Percentiles rank a stretch among this genome's conserved stretches.
These are phyloP conservation scores for Kalanchoe fedtschenkoi DNA, from an alignment of 164 flowering plant genomes.

Conservation along the genomic window DNA sequence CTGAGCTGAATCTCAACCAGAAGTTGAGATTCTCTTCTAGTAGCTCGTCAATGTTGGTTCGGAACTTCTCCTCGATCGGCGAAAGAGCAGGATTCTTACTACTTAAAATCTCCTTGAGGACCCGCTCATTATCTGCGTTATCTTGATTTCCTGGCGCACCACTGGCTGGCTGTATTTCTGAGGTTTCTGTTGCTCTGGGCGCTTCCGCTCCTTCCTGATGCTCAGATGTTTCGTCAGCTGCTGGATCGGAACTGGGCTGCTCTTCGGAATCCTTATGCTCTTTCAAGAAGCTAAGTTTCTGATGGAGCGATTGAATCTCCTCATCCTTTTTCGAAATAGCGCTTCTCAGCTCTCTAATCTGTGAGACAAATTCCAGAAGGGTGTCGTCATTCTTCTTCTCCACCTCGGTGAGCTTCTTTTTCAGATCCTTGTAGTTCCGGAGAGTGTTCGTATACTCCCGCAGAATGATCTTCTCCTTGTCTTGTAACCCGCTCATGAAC, in stretches of 20 bases:
- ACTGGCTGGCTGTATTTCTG: not conserved
- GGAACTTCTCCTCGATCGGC: slow-evolving; percentile 36
- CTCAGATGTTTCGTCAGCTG: slow-evolving; percentile 12
- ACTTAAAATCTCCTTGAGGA: slow-evolving; percentile 15
- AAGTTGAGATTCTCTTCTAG: slow-evolving; percentile 61
- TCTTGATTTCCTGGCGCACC: not conserved
- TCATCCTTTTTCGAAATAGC: slow-evolving; percentile 41
- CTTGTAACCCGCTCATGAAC: slow-evolving; percentile 33
- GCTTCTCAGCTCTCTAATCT: slow-evolving; percentile 29
- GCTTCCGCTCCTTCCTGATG: slow-evolving; percentile 7
- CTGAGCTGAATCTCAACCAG: slow-evolving; percentile 57
- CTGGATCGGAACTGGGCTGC: slow-evolving; percentile 3
- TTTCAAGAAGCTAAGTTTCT: slow-evolving; percentile 25
- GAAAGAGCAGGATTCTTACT: slow-evolving; percentile 21
- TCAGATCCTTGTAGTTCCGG: slow-evolving; percentile 43
- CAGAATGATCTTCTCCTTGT: slow-evolving; percentile 38
- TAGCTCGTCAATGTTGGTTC: slow-evolving; percentile 46
- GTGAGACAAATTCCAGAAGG: slow-evolving; percentile 18
- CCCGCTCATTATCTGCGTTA: slow-evolving; percentile 18
- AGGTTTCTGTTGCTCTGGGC: slow-evolving; percentile 4
- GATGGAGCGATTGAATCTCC: slow-evolving; percentile 32
- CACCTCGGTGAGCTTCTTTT: slow-evolving; percentile 36
- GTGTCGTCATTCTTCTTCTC: slow-evolving; percentile 30
- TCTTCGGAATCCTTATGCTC: slow-evolving; percentile 12
- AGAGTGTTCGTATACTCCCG: slow-evolving; percentile 41